Base-by-base conservation (phyloP, 1,284 basidiomycete genomes). In the Farysia itapuensis region DNA sequence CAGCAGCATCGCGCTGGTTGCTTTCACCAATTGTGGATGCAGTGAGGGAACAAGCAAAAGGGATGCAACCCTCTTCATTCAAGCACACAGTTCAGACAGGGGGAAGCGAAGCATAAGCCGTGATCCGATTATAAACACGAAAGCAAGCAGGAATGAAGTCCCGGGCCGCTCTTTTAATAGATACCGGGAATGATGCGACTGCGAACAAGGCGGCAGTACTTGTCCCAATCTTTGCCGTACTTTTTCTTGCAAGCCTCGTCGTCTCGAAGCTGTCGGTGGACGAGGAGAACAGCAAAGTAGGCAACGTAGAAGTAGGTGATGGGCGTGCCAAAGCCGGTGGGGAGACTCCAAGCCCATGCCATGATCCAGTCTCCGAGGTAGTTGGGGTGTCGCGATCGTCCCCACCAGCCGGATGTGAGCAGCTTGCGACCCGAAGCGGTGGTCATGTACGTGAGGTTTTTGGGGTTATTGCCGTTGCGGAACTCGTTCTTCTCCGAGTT, bases 401-500 rank as follows among this genome's bases (percentile, higher is more conserved):
- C 94, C 95, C 95, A 99, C 95, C 94, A 98, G 9, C 95, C 95
- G 9, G 88, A 89, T 16, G 86, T 95, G 33, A 99, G 81, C 26
- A 99, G 82, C 77, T 91, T 94, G 5, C 90, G 87, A 11, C 95
- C 95, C 12, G 84, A 82, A 61, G 86, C 83, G 1, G 94, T 98
- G 42, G 85, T 82, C 79, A 98, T 86, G 77, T 81, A 95, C 64
- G 84, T 79, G 16, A 97, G 80, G 77, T 91, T 90, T 81, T 96
- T 97, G 0, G 91, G 90, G 79, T 99, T 97, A 70, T 81, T 83
- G 25, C 94, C 94, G 65, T 88, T 90, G 44, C 92, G 83, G 81
- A 99, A 98, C 54, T 91, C 84, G 70, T 94, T 90, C 84, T 98
- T 99, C 79, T 98, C 93, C 40, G 84, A 85, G 77, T 98, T 99